Evolutionary conservation across 2,329 filamentous ascomycete genomes (phyloP), one percentile per base, ranked within the genome.

Genomic region (Talaromyces pinophilus): DNA sequence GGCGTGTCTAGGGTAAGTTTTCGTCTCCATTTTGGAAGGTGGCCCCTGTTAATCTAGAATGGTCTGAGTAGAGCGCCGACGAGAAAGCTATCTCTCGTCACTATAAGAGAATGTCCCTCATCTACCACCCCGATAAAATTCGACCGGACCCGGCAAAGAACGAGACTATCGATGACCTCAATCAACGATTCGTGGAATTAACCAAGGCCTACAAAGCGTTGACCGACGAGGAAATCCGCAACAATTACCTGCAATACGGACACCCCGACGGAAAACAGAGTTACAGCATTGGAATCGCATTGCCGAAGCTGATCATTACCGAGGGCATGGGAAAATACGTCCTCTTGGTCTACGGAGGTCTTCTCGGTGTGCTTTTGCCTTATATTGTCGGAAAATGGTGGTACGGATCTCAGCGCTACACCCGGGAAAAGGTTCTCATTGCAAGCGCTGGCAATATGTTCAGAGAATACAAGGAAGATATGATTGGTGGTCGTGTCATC

Each of bases 241-340:
- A 96, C 81, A 99, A 99, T 83, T 99, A 92, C 80, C 89, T 97
- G 63, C 91, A 96, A 78, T 99, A 91, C 74, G 95, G 95, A 65
- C 93, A 99, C 78, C 95, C 95, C 6, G 95, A 99, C 77, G 95
- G 95, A 76, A 98, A 97, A 85, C 95, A 99, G 82, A 94, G 93
- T 78, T 95, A 93, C 80, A 97, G 93, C 81, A 98, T 99, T 75
- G 94, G 95, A 70, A 99, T 99, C 71, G 95, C 94, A 55, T 86
- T 99, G 55, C 95, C 95, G 55, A 90, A 95, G 77, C 92, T 95
- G 80, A 93, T 99, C 73, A 86, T 99, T 64, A 91, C 92, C 15
- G 92, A 97, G 71, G 94, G 93, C 64, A 96, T 95, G 78, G 94
- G 93, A 71, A 98, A 97, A 83, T 98, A 96, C 75, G 91, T 99